Evolutionary conservation across 345 rosid genomes (phyloP).

Genomic region (Eucalyptus virginea): DNA sequence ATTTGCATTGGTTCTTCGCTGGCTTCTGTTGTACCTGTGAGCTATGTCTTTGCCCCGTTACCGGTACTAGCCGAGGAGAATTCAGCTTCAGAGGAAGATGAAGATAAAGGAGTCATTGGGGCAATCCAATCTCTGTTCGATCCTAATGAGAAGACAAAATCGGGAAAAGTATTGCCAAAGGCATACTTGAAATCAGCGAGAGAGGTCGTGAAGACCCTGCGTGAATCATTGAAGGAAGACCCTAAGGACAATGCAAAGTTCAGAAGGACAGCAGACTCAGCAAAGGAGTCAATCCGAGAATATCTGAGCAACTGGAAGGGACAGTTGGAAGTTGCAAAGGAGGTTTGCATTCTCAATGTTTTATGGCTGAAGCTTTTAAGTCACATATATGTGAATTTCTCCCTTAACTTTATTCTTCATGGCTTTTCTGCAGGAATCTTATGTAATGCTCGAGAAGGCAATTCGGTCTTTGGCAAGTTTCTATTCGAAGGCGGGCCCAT

Average conservation of each 20-base stretch:
- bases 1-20: conserved; percentile 8
- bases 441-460: conserved; percentile 67
- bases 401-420: not conserved
- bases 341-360: conserved; percentile 15
- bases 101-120: conserved; percentile 48
- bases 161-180: conserved; percentile 73
- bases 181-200: conserved; percentile 86
- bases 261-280: conserved; percentile 82
- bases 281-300: conserved; percentile 78
- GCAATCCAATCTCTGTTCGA: conserved; percentile 60
- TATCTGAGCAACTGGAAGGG: conserved; percentile 83
- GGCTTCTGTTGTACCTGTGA: conserved; percentile 11
- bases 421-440: conserved; percentile 53
- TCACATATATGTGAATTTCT: not conserved
- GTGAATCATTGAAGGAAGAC: conserved; percentile 72
- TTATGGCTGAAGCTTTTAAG: not conserved
- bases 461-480: conserved; percentile 62
- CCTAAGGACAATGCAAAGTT: conserved; percentile 59
- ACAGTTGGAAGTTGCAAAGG: conserved; percentile 27
- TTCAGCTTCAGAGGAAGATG: conserved; percentile 10
- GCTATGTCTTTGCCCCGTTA: conserved; percentile 4
- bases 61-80: conserved; percentile 26
- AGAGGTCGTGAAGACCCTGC: conserved; percentile 69
- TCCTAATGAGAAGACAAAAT: conserved; percentile 68
- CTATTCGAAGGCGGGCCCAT: conserved; percentile 85